phyloP scores from a whole-genome alignment of 768 basidiomycete genomes.

The Termitomyces sp. region DNA sequence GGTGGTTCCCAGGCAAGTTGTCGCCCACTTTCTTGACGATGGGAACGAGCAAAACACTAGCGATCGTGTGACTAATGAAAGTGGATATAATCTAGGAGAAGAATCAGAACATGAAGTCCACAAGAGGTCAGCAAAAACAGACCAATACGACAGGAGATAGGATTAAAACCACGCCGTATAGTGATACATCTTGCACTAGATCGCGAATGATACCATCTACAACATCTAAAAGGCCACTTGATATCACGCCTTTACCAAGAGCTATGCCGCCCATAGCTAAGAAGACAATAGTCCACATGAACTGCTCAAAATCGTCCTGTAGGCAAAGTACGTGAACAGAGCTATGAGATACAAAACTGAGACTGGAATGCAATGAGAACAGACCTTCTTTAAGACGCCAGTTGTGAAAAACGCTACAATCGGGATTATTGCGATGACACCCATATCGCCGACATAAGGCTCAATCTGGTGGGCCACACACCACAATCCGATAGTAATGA shows the following conservation, averaged over 20 bases:
- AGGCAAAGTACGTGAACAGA: neutral
- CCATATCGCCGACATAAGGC: constrained; percentile 87
- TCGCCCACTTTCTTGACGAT: constrained; percentile 88
- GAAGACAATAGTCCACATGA: constrained; percentile 93
- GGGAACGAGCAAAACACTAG: constrained; percentile 93
- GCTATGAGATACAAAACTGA: neutral
- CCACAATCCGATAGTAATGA: constrained; percentile 86
- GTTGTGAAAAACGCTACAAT: constrained; percentile 92
- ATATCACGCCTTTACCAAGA: constrained; percentile 87
- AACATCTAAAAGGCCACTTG: constrained; percentile 81
- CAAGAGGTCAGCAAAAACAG: constrained; percentile 20
- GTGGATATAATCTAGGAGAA: constrained; percentile 70
- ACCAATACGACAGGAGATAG: constrained; percentile 70
- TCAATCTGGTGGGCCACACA: constrained; percentile 81
- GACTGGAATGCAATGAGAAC: neutral
- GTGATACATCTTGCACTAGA: constrained; percentile 53
- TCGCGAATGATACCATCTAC: constrained; percentile 60
- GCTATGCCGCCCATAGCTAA: constrained; percentile 98
- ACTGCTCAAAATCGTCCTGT: constrained; percentile 93
- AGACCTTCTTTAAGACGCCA: constrained; percentile 88
- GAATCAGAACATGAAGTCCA: neutral
- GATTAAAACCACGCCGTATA: constrained; percentile 69
- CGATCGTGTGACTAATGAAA: constrained; percentile 96
- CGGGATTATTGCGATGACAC: constrained; percentile 91
- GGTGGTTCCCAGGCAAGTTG: constrained; percentile 64